Evolutionary conservation across 495 filamentous ascomycete species (phyloP).

Genomic region (Aspergillus panamensis): DNA sequence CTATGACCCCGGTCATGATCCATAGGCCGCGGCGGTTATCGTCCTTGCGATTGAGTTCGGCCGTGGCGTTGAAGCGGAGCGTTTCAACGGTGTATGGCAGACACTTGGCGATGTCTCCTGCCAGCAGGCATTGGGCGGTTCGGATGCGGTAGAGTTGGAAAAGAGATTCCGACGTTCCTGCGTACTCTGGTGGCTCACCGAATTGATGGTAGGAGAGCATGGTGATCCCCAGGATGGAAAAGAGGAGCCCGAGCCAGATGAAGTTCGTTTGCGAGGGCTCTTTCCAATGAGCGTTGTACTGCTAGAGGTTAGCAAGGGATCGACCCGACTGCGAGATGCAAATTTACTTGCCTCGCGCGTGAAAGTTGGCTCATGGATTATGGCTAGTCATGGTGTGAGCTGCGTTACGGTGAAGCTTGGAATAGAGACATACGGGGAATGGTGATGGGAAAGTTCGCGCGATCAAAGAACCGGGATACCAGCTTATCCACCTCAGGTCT

Average conservation of each 20-base stretch:
- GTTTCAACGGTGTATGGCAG: constrained; percentile 42
- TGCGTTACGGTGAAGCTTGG: no score
- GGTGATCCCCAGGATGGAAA: constrained; percentile 24
- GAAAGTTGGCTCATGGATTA: constrained; percentile 18
- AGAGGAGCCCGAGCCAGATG: constrained; percentile 27
- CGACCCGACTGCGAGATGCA: background rate
- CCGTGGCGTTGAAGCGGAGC: constrained; percentile 36
- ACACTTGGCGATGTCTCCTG: constrained; percentile 42
- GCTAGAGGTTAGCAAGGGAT: background rate
- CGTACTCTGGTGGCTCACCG: constrained; percentile 7
- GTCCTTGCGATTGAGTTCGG: constrained; percentile 33
- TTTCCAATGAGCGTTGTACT: constrained; percentile 25
- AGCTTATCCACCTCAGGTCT: constrained; percentile 6
- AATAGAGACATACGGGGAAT: constrained; percentile 11
- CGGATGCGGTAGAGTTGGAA: constrained; percentile 28
- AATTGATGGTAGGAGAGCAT: constrained; percentile 12
- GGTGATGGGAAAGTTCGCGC: constrained; percentile 5
- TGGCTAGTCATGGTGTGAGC: background rate
- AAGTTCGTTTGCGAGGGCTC: constrained; percentile 19
- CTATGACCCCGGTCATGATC: constrained; percentile 35
- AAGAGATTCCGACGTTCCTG: constrained; percentile 9
- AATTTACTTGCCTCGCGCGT: constrained; percentile 12
- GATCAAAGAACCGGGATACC: constrained; percentile 11
- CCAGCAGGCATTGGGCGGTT: constrained; percentile 36
- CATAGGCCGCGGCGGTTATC: constrained; percentile 41